These are phyloP conservation scores for Vigna mungo DNA, from an alignment of 306 rosid genomes.

Conservation along the genomic window DNA sequence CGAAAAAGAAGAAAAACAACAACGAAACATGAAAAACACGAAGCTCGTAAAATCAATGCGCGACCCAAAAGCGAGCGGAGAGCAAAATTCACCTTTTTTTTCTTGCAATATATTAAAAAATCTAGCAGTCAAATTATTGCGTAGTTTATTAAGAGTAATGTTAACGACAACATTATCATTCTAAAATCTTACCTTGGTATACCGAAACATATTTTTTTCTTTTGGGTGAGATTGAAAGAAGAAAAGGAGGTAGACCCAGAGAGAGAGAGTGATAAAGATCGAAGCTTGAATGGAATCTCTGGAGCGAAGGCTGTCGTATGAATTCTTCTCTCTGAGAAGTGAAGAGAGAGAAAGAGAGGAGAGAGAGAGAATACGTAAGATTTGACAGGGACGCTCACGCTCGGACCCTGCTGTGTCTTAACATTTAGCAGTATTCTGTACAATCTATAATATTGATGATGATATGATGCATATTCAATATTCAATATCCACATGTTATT, in stretches of 20 bases:
- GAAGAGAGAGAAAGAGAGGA: conserved; percentile 16
- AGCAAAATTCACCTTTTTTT: conserved; percentile 39
- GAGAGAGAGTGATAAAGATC: conserved; percentile 54
- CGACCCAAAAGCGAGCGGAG: conserved; percentile 30
- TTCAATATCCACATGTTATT: conserved; percentile 38
- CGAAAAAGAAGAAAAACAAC: not conserved
- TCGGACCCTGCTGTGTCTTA: conserved; percentile 60
- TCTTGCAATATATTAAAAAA: not conserved
- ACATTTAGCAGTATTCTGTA: conserved; percentile 51
- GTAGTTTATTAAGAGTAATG: conserved; percentile 1
- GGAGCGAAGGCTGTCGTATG: conserved; percentile 51
- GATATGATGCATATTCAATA: conserved; percentile 27
- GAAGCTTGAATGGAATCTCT: conserved; percentile 77
- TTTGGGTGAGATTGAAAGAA: conserved; percentile 47
- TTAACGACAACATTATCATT: conserved; percentile 1
- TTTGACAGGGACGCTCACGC: conserved; percentile 83
- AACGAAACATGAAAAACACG: not conserved
- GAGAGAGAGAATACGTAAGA: conserved; percentile 63
- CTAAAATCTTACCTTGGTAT: conserved; percentile 75
- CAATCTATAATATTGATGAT: not conserved
- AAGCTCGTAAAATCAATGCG: conserved; percentile 51
- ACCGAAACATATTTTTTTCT: conserved; percentile 65
- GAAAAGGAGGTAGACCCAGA: conserved; percentile 62
- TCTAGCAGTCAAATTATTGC: not conserved
- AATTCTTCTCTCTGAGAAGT: conserved; percentile 39